Evolutionary conservation across 2,329 filamentous ascomycete species (phyloP).

Genomic region (Stylonectria norvegica): DNA sequence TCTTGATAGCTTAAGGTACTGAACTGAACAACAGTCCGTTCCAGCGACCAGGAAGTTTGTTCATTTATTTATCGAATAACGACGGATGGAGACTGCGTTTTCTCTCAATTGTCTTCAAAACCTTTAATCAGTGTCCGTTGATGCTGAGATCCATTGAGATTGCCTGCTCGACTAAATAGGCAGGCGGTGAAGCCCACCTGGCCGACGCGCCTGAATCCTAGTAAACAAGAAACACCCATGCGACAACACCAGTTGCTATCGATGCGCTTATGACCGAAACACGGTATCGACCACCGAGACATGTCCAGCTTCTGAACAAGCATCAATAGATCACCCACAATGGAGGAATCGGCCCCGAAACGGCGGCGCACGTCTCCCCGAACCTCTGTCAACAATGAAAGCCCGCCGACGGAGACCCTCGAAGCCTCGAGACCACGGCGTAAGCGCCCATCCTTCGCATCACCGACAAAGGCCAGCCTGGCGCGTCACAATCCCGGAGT

Average conservation of each 20-base stretch:
- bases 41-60: no score
- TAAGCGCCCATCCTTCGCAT: slow-evolving; percentile 57
- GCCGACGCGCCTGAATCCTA: slow-evolving; percentile 20
- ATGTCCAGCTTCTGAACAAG: slow-evolving; percentile 12
- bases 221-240: slow-evolving; percentile 26
- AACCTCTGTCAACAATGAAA: slow-evolving; percentile 23
- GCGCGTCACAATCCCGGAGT: slow-evolving; percentile 59
- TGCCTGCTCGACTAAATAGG: slow-evolving; percentile 2
- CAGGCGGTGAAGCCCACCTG: slow-evolving; percentile 27
- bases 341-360: slow-evolving; percentile 59
- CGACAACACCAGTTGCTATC: slow-evolving; percentile 17
- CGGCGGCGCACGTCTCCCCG: slow-evolving; percentile 60
- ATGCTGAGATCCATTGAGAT: no score
- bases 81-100: no score
- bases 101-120: no score
- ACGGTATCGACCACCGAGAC: background rate
- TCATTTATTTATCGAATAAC: no score
- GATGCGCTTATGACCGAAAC: background rate
- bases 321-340: slow-evolving; percentile 12
- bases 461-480: slow-evolving; percentile 64
- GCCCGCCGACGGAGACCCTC: slow-evolving; percentile 36
- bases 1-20: background rate
- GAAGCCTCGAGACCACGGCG: slow-evolving; percentile 28
- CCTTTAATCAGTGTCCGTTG: no score
- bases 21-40: no score